phyloP scores from a whole-genome alignment of 495 filamentous ascomycete genomes.

The Cryomyces minteri region DNA sequence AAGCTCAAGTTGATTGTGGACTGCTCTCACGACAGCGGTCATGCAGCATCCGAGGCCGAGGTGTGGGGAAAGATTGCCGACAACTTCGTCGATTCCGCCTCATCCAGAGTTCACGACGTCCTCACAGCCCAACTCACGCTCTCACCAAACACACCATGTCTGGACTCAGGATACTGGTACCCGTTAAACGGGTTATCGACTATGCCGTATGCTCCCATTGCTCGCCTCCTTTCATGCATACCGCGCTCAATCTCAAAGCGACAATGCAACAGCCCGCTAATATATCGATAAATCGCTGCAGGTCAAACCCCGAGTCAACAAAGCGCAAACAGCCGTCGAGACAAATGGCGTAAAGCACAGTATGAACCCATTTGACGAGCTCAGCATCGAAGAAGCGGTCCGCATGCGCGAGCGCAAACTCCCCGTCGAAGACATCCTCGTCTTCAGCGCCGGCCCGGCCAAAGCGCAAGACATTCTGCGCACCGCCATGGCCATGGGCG shows the following conservation, averaged over 20 bases:
- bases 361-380: slow-evolving; percentile 97
- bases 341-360: slow-evolving; percentile 85
- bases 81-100: no score
- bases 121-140: no score
- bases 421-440: slow-evolving; percentile 72
- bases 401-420: slow-evolving; percentile 69
- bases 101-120: no score
- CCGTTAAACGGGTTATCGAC: slow-evolving; percentile 96
- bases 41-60: no score
- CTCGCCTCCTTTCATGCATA: background rate
- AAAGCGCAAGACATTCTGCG: slow-evolving; percentile 77
- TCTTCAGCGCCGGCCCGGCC: slow-evolving; percentile 67
- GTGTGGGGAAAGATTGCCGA: no score
- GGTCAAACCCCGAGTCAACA: slow-evolving; percentile 98
- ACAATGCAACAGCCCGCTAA: background rate
- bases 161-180: slow-evolving; percentile 78
- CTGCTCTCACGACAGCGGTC: no score
- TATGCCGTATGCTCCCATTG: slow-evolving; percentile 57
- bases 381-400: slow-evolving; percentile 89
- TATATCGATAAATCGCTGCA: slow-evolving; percentile 16
- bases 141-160: slow-evolving; percentile 35
- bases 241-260: background rate
- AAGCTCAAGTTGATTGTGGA: no score
- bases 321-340: slow-evolving; percentile 82
- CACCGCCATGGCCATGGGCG: slow-evolving; percentile 97